Conservation (phyloP, 129 eudicot species). For the Dittrichia graveolens region DNA sequence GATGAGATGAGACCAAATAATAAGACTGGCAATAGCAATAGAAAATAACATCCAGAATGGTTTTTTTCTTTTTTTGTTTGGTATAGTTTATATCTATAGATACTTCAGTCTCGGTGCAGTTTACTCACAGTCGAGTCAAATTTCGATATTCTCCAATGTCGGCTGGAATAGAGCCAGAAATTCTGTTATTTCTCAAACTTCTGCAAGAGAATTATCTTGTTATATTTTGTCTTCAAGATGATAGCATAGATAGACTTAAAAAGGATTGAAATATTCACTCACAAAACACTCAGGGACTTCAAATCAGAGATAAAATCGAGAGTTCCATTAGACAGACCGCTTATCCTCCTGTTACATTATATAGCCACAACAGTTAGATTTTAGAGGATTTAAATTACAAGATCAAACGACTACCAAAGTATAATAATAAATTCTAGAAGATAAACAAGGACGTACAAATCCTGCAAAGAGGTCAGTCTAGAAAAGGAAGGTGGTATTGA, state of each 20-base stretch:
- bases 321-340: conserved; percentile 73
- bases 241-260: not conserved
- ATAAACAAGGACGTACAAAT: conserved; percentile 47
- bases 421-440: not conserved
- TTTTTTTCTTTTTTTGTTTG: not conserved
- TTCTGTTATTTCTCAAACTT: conserved; percentile 57
- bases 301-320: conserved; percentile 55
- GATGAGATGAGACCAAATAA: not conserved
- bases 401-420: not conserved
- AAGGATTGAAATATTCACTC: conserved; percentile 30
- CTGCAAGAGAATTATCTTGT: conserved; percentile 39
- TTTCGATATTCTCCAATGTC: conserved; percentile 52
- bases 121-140: conserved; percentile 61
- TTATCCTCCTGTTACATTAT: conserved; percentile 57
- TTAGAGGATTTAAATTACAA: not conserved
- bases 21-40: not conserved
- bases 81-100: not conserved
- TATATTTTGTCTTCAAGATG: not conserved
- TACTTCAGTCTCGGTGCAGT: not conserved
- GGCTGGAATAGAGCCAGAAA: conserved; percentile 69
- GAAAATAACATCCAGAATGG: not conserved
- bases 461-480: conserved; percentile 47
- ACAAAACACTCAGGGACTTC: conserved; percentile 54
- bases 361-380: not conserved
- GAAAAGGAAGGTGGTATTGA: conserved; percentile 73